phyloP scores from a whole-genome alignment of 2,329 filamentous ascomycete genomes.

The Aspergillus felis region DNA sequence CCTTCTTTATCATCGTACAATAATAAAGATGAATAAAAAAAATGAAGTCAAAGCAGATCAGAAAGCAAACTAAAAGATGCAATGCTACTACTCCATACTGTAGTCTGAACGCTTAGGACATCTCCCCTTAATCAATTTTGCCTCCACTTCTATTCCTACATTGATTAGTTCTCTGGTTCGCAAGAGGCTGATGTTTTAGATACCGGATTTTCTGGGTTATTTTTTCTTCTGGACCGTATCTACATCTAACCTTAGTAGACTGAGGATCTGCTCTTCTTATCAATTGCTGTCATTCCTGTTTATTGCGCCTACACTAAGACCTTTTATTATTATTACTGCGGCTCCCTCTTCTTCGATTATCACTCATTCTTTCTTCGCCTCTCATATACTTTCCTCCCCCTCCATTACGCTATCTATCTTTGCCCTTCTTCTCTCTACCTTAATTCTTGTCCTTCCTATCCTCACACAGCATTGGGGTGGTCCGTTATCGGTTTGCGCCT shows the following conservation, averaged over 20 bases:
- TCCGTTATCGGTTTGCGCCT: neutral
- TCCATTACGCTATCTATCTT: neutral
- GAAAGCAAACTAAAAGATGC: neutral
- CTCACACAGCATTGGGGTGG: neutral
- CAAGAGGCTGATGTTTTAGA: neutral
- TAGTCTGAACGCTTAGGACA: slow-evolving; percentile 9
- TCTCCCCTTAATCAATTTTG: neutral
- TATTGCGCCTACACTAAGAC: slow-evolving; percentile 5
- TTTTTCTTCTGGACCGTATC: neutral
- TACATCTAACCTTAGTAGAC: slow-evolving; percentile 11
- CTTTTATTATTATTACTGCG: slow-evolving; percentile 4
- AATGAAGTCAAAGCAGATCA: slow-evolving; percentile 1
- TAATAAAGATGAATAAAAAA: neutral
- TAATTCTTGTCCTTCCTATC: slow-evolving; percentile 4
- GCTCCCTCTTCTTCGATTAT: slow-evolving; percentile 2
- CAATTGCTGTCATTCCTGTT: slow-evolving; percentile 8
- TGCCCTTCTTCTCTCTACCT: slow-evolving; percentile 1
- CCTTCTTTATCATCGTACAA: neutral
- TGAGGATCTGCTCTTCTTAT: slow-evolving; percentile 9
- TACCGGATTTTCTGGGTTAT: neutral
- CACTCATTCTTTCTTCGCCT: slow-evolving; percentile 1
- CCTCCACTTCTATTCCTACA: neutral
- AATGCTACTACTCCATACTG: neutral
- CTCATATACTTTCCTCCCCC: slow-evolving; percentile 10
- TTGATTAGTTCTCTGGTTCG: slow-evolving; percentile 5